Conservation (phyloP, 495 filamentous ascomycete species). For the Tricharina praecox region DNA sequence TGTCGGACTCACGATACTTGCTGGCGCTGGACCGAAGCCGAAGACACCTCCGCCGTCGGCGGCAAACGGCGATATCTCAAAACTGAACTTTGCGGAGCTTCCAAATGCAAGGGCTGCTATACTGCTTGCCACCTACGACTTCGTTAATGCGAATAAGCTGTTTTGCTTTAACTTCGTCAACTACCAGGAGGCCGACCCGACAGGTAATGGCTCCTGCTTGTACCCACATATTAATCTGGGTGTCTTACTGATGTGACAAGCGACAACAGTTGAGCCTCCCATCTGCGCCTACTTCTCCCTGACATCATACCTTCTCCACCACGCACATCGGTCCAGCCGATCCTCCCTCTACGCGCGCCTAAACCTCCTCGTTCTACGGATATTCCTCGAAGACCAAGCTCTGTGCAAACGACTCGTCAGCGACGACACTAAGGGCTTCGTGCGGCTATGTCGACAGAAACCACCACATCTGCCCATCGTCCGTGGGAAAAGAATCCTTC, state of each 20-base stretch:
- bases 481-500: conserved; percentile 49
- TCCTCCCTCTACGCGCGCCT: conserved; percentile 67
- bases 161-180: conserved; percentile 76
- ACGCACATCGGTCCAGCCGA: conserved; percentile 69
- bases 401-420: conserved; percentile 73
- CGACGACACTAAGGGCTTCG: conserved; percentile 54
- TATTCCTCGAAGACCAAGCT: conserved; percentile 71
- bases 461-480: conserved; percentile 73
- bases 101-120: conserved; percentile 63
- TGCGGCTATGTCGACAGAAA: conserved; percentile 78
- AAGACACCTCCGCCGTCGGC: conserved; percentile 38
- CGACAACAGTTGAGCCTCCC: conserved; percentile 42
- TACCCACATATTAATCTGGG: too few species aligned
- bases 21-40: conserved; percentile 45
- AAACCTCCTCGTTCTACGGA: conserved; percentile 64
- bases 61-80: conserved; percentile 52
- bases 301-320: conserved; percentile 81
- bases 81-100: conserved; percentile 53
- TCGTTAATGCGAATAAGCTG: conserved; percentile 83
- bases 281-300: conserved; percentile 73
- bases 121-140: conserved; percentile 78
- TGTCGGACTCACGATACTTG: conserved; percentile 60
- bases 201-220: conserved; percentile 31
- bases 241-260: too few species aligned
- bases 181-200: conserved; percentile 36